These are phyloP conservation scores for Vitrella brassicaformis DNA, from an alignment of 73 alveolate species.

Conservation along the genomic window DNA sequence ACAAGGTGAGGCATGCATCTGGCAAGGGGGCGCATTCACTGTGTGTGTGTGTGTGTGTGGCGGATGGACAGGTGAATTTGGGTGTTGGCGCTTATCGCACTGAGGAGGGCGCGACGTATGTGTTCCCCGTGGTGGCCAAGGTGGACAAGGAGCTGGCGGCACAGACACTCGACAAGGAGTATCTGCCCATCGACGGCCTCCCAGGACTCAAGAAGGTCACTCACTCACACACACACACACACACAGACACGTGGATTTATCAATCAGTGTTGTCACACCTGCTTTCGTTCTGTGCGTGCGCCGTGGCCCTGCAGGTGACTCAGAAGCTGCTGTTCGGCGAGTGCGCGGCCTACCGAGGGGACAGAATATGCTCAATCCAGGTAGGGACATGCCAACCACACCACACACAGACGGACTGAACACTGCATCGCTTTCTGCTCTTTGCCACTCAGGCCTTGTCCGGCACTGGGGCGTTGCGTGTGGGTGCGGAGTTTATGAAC, in stretches of 20 bases:
- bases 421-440: conserved; percentile 20
- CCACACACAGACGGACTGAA: background rate
- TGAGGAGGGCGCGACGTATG: conserved; percentile 75
- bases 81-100: conserved; percentile 89
- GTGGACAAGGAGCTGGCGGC: conserved; percentile 61
- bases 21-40: no score
- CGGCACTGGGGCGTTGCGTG: conserved; percentile 90
- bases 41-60: no score
- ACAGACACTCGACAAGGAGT: conserved; percentile 70
- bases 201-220: conserved; percentile 50
- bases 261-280: no score
- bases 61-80: conserved; percentile 63
- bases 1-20: no score
- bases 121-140: conserved; percentile 67
- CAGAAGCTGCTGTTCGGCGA: conserved; percentile 63
- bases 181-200: conserved; percentile 83
- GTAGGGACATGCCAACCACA: background rate
- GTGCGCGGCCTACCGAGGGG: conserved; percentile 29
- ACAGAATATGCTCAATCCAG: no score
- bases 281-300: no score
- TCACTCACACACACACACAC: no score
- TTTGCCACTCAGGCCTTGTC: conserved; percentile 63
- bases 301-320: no score
- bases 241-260: no score
- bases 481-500: conserved; percentile 71